phyloP scores from a whole-genome alignment of 1,284 basidiomycete genomes.

The Ganoderma sp. region DNA sequence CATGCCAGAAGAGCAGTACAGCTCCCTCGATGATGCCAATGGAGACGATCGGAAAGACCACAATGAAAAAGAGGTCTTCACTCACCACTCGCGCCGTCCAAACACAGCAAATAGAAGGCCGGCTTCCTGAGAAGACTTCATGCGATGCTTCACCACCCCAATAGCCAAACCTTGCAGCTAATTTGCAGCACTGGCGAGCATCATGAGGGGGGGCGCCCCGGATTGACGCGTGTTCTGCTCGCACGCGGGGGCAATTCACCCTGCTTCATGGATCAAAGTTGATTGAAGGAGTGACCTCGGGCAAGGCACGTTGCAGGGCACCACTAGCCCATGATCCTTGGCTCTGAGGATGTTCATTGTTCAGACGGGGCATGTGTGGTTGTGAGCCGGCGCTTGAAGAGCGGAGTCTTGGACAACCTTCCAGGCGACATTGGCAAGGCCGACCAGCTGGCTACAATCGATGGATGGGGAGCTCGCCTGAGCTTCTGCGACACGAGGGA shows the following conservation, averaged over 20 bases:
- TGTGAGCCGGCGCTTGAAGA: slow-evolving; percentile 2
- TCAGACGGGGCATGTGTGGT: neutral
- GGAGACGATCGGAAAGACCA: neutral
- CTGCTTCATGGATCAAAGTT: neutral
- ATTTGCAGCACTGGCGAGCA: neutral
- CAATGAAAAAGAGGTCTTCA: neutral
- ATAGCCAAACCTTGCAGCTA: neutral
- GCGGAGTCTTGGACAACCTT: neutral
- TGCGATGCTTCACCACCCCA: neutral
- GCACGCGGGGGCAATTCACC: neutral
- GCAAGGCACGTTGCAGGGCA: slow-evolving; percentile 1
- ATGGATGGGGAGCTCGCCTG: slow-evolving; percentile 17
- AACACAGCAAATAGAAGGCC: neutral
- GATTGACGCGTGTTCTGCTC: neutral
- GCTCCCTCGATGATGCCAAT: neutral
- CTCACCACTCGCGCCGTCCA: neutral
- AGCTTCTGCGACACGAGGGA: slow-evolving; percentile 19
- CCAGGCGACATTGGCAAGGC: slow-evolving; percentile 11
- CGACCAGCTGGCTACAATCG: slow-evolving; percentile 16
- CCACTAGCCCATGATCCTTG: neutral
- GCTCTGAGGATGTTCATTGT: neutral
- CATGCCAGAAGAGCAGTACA: neutral
- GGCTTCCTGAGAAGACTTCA: neutral
- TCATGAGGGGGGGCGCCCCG: neutral
- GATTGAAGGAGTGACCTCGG: neutral